phyloP scores from a whole-genome alignment of 345 rosid species.

The Salix caprea region DNA sequence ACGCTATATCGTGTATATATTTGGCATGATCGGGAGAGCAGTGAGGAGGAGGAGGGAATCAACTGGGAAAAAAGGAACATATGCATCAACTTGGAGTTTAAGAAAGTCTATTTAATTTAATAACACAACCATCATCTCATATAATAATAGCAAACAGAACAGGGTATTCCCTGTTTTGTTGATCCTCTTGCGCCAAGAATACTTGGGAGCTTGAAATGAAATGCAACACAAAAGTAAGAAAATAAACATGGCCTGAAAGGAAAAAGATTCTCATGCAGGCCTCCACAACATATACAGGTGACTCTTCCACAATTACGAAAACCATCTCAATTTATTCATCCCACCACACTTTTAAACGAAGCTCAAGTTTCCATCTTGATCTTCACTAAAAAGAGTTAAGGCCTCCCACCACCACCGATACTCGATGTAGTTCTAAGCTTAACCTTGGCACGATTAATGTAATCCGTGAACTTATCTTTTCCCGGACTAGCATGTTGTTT shows the following conservation, averaged over 20 bases:
- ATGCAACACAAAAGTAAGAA: no score
- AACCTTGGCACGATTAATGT: conserved; percentile 20
- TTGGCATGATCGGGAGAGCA: no score
- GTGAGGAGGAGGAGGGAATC: no score
- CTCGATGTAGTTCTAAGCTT: conserved; percentile 26
- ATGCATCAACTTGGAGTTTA: not conserved
- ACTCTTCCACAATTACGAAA: not conserved
- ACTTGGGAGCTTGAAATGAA: no score
- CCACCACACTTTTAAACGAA: not conserved
- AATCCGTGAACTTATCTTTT: conserved; percentile 26
- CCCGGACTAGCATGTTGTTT: not conserved
- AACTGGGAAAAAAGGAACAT: not conserved
- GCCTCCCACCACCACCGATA: conserved; percentile 10
- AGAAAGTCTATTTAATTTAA: not conserved
- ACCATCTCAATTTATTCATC: not conserved
- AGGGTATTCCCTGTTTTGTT: no score
- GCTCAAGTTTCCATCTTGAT: not conserved
- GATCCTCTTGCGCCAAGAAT: no score
- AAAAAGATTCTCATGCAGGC: not conserved
- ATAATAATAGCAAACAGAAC: no score
- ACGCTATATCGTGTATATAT: no score
- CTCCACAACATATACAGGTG: not conserved
- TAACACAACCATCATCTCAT: not conserved
- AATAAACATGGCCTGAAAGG: not conserved
- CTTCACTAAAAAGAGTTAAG: conserved; percentile 17